Evolutionary conservation across 148 eudicot genomes (phyloP).

Genomic region (Limonium bicolor): DNA sequence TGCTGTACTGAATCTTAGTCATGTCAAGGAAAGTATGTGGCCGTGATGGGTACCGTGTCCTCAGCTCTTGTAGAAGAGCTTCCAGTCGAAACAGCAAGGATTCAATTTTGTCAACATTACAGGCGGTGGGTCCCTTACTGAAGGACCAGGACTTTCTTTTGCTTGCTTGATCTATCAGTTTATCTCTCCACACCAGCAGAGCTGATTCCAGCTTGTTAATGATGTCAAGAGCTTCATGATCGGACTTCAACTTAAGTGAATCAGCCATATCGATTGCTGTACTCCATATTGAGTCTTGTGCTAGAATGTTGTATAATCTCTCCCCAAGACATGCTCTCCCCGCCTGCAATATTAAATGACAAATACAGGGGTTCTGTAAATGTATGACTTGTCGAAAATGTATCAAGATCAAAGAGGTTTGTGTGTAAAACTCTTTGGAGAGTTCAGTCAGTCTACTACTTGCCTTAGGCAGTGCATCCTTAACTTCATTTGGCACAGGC

Average conservation of each 20-base stretch:
- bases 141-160: conserved; percentile 44
- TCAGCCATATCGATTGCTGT: conserved; percentile 34
- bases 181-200: conserved; percentile 63
- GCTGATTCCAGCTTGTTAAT: conserved; percentile 86
- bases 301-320: conserved; percentile 43
- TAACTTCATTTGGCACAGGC: conserved; percentile 48
- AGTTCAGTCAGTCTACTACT: no score
- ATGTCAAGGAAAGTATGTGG: conserved; percentile 45
- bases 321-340: conserved; percentile 71
- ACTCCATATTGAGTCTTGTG: conserved; percentile 32
- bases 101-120: conserved; percentile 29
- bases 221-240: conserved; percentile 55
- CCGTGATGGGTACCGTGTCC: conserved; percentile 26
- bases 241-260: conserved; percentile 47
- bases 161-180: conserved; percentile 23
- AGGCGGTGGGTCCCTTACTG: conserved; percentile 19
- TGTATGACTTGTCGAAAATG: no score
- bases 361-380: no score
- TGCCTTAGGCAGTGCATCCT: conserved; percentile 76
- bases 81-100: conserved; percentile 22
- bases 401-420: no score
- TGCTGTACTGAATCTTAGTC: conserved; percentile 37
- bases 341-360: conserved; percentile 32
- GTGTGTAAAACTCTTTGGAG: no score
- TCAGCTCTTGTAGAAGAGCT: conserved; percentile 22